These are phyloP conservation scores for Aspergillus sp. DNA, from an alignment of 2,329 filamentous ascomycete genomes.

Conservation along the genomic window DNA sequence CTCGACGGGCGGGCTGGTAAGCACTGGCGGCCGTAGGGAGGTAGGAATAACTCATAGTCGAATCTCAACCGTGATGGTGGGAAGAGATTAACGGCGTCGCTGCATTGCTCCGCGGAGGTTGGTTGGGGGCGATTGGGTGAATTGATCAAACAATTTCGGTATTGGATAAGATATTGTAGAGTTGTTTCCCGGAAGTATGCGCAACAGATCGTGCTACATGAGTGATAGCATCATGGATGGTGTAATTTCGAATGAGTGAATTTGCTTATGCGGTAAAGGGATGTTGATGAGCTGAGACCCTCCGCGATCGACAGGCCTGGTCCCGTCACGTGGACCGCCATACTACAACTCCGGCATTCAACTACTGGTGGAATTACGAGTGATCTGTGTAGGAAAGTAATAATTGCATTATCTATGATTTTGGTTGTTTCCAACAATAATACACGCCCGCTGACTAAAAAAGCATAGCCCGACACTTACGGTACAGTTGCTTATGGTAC, in stretches of 20 bases:
- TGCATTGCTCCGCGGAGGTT: slow-evolving; percentile 21
- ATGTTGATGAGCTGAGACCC: neutral
- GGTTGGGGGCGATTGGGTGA: neutral
- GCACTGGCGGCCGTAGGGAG: slow-evolving; percentile 26
- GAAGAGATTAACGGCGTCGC: slow-evolving; percentile 14
- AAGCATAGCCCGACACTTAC: no score
- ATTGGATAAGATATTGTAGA: neutral
- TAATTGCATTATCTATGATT: no score
- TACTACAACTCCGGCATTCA: no score
- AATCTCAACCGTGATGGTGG: slow-evolving; percentile 15
- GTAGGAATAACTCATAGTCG: slow-evolving; percentile 38
- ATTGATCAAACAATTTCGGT: neutral
- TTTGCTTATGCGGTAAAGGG: neutral
- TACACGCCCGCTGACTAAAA: no score
- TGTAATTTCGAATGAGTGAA: neutral
- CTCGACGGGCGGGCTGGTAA: slow-evolving; percentile 25
- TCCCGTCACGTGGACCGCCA: neutral
- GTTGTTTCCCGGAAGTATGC: neutral
- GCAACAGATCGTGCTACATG: neutral
- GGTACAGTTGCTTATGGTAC: no score
- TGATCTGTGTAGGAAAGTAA: no score
- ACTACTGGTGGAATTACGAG: no score
- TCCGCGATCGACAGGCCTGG: neutral
- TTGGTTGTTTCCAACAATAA: no score
- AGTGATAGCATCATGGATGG: neutral